Base-by-base conservation (phyloP, 2,329 filamentous ascomycete species). In the Cladobotryum protrusum region DNA sequence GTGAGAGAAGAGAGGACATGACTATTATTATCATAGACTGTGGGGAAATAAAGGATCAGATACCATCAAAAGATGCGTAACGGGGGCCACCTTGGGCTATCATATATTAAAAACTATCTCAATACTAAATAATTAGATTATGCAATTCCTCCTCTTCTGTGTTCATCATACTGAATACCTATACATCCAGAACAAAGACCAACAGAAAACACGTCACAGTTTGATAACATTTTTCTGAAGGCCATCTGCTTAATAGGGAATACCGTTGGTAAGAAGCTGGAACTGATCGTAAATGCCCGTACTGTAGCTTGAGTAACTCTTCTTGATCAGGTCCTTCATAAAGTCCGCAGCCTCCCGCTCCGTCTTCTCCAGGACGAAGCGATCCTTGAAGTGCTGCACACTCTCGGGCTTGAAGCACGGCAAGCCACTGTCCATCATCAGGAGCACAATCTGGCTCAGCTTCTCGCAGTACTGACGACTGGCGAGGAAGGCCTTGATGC, bases 381-480 rank as follows among this genome's bases (percentile, higher is more conserved):
- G 76, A 61, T 96, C 89, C 56, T 82, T 83, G 72, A 99, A 96
- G 70, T 96, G 89, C 68, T 86, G 83, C 54, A 99, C 86, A 12
- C 87, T 96, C 68, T 96, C 89, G 0, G 92, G 91, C 70, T 96
- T 97, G 78, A 99, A 99, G 72, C 93, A 99, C 6, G 93, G 93
- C 61, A 99, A 69, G 1, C 93, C 93, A 57, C 86, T 93, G 64
- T 96, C 93, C 73, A 97, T 83, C 95, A 99, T 99, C 63, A 96
- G 78, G 54, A 87, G 78, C 17, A 99, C 89, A 55, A 97, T 86
- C 68, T 96, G 89, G 53, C 84, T 82, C 43, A 99, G 77, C 72
- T 96, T 93, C 61, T 93, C 87, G 54, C 85, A 85, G 66, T 97
- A 88, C 57, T 87, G 90, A 11, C 93, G 79, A 36, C 83, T 85